Evolutionary conservation across 1,284 basidiomycete genomes (phyloP).

Genomic region (Limonomyces culmigenus): DNA sequence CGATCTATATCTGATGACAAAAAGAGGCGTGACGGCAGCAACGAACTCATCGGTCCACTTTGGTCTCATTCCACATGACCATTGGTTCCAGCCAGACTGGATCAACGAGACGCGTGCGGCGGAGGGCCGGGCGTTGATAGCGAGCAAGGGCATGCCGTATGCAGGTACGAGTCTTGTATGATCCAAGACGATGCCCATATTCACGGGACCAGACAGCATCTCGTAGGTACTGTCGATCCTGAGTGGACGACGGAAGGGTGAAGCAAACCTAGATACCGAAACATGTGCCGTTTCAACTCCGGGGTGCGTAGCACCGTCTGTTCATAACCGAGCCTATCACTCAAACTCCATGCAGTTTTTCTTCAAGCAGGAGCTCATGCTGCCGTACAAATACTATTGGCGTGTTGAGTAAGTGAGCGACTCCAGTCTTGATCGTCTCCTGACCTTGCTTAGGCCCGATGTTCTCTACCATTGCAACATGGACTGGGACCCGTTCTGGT

Average conservation of each 20-base stretch:
- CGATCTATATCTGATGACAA: no score
- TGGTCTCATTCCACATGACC: conserved; percentile 27
- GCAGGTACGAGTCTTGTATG: conserved; percentile 19
- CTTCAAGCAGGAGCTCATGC: conserved; percentile 66
- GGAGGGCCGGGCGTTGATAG: conserved; percentile 38
- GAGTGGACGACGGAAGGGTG: no score
- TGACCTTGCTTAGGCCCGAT: conserved; percentile 5
- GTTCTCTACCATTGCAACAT: conserved; percentile 41
- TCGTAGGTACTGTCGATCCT: no score
- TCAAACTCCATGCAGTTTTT: conserved; percentile 43
- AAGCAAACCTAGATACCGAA: conserved; percentile 22
- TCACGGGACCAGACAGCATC: neutral
- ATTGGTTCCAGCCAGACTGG: conserved; percentile 43
- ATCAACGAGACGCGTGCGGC: conserved; percentile 53
- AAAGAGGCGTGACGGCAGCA: neutral
- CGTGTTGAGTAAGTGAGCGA: conserved; percentile 37
- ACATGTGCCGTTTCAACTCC: conserved; percentile 54
- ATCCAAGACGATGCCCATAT: neutral
- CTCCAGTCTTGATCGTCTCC: neutral
- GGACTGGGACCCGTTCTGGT: conserved; percentile 40
- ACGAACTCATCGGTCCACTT: conserved; percentile 23
- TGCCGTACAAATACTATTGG: conserved; percentile 88
- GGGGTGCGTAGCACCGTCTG: conserved; percentile 40
- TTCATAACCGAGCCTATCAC: conserved; percentile 2
- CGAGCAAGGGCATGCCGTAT: conserved; percentile 42